Evolutionary conservation across 805 yeast genomes (phyloP).

Genomic region (Starmerella floris): DNA sequence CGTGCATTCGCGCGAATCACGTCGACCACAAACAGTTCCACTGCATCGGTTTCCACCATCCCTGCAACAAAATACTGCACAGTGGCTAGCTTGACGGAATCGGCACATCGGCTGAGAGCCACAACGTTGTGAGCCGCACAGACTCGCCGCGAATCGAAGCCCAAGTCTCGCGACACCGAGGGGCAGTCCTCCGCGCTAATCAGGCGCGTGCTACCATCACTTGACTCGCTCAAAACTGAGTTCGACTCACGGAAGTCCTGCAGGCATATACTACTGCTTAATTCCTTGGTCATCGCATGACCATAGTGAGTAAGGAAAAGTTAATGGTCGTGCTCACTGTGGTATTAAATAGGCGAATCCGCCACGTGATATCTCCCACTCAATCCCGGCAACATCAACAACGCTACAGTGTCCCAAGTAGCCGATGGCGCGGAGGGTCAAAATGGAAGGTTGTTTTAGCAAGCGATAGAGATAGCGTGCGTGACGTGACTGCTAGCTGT

Average conservation of each 20-base stretch:
- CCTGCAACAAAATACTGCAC: conserved; percentile 3
- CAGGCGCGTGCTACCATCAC: background rate
- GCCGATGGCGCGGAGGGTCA: too few species aligned
- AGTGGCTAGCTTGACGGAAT: conserved; percentile 11
- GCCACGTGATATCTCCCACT: too few species aligned
- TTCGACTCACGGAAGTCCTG: background rate
- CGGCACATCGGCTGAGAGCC: conserved; percentile 12
- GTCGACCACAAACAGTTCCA: conserved; percentile 10
- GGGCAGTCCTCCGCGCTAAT: background rate
- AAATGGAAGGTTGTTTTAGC: too few species aligned
- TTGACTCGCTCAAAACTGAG: background rate
- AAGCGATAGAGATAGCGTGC: too few species aligned
- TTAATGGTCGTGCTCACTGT: too few species aligned
- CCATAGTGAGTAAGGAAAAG: background rate
- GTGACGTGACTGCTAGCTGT: too few species aligned
- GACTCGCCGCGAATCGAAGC: conserved; percentile 6
- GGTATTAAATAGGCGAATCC: too few species aligned
- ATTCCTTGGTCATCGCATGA: background rate
- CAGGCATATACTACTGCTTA: background rate
- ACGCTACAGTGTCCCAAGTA: too few species aligned
- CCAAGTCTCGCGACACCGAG: conserved; percentile 1
- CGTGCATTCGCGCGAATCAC: conserved; percentile 8
- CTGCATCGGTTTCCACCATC: conserved; percentile 1
- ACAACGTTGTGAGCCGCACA: conserved; percentile 18
- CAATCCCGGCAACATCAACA: too few species aligned